These are phyloP conservation scores for Pythium apleroticum DNA, from an alignment of 352 stramenopile genomes.

Conservation along the genomic window DNA sequence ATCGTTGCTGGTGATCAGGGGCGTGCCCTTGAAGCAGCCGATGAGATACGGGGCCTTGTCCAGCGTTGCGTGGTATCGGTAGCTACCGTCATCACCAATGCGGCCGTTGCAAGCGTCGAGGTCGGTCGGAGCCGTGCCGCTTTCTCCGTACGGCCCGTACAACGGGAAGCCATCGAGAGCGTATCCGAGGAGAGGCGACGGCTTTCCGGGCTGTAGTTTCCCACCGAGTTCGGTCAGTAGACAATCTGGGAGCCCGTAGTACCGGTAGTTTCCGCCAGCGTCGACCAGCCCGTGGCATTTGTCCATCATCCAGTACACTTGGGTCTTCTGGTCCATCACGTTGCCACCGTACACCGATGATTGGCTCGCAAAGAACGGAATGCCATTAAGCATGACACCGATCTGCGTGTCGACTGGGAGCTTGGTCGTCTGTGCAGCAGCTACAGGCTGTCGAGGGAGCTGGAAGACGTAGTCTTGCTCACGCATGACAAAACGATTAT, in stretches of 20 bases:
- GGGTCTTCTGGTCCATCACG: conserved; percentile 40
- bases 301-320: conserved; percentile 49
- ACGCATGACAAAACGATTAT: conserved; percentile 48
- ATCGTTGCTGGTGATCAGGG: conserved; percentile 1
- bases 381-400: conserved; percentile 72
- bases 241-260: conserved; percentile 70
- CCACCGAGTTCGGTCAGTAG: conserved; percentile 48
- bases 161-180: conserved; percentile 77
- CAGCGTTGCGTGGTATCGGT: conserved; percentile 64
- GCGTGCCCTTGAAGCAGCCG: conserved; percentile 55
- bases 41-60: conserved; percentile 53
- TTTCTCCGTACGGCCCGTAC: conserved; percentile 58
- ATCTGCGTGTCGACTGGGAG: conserved; percentile 46
- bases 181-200: conserved; percentile 67
- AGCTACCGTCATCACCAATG: conserved; percentile 57
- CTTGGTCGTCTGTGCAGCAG: conserved; percentile 24
- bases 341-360: conserved; percentile 46
- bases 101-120: conserved; percentile 73
- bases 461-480: conserved; percentile 69
- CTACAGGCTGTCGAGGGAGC: conserved; percentile 46
- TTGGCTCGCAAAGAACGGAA: conserved; percentile 56
- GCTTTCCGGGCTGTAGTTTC: conserved; percentile 16
- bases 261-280: conserved; percentile 63
- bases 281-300: conserved; percentile 75
- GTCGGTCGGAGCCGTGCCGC: conserved; percentile 42